phyloP scores from a whole-genome alignment of 2,329 filamentous ascomycete genomes.

The Microsporum audouinii region DNA sequence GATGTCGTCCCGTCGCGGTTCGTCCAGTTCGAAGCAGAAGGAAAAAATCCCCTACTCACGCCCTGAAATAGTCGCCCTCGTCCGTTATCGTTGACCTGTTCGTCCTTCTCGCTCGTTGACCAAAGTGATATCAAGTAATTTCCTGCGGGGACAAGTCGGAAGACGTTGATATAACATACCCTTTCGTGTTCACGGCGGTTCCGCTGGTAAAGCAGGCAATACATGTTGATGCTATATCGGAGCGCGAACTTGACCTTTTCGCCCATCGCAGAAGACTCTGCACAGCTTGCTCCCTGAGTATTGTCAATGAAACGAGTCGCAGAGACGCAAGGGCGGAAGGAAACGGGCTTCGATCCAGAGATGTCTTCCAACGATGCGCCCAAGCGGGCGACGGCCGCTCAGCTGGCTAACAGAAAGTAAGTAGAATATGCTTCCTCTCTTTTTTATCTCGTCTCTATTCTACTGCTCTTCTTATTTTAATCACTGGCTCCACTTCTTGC shows the following conservation, averaged over 20 bases:
- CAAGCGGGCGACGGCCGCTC: conserved; percentile 43
- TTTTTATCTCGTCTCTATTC: not conserved
- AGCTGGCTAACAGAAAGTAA: conserved; percentile 45
- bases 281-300: not conserved
- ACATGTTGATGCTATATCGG: not conserved
- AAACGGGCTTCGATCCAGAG: conserved; percentile 22
- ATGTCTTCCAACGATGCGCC: conserved; percentile 37
- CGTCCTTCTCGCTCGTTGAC: not conserved
- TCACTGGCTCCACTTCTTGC: not conserved
- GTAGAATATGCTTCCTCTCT: conserved; percentile 21
- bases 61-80: not conserved
- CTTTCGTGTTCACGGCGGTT: not conserved
- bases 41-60: not conserved
- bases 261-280: conserved; percentile 21
- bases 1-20: not conserved
- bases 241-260: not conserved
- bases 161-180: not conserved
- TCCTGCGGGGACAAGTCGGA: not conserved
- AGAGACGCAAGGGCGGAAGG: conserved; percentile 27
- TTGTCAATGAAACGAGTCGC: conserved; percentile 25
- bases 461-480: not conserved
- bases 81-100: not conserved
- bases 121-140: not conserved
- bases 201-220: too few species aligned
- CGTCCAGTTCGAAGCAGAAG: not conserved